Percentiles rank a stretch among this genome's conserved stretches.
Conservation (phyloP, 2,329 filamentous ascomycete species). For the Didymella pinodella region DNA sequence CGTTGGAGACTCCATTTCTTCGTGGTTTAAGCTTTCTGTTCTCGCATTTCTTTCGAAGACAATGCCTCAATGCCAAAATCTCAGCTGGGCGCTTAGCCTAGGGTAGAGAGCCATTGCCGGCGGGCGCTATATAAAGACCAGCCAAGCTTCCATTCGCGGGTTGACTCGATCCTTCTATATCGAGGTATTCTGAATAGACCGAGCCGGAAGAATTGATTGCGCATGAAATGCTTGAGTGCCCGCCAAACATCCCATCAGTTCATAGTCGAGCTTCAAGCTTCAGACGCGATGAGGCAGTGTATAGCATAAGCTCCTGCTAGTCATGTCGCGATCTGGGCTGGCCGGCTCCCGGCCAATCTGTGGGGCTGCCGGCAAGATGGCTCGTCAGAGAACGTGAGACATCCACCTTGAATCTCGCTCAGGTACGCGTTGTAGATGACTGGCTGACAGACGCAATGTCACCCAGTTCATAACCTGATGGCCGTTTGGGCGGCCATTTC, state of each 20-base stretch:
- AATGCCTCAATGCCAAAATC: background rate
- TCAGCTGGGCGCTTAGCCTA: conserved; percentile 9
- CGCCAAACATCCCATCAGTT: conserved; percentile 4
- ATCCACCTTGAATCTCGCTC: conserved; percentile 1
- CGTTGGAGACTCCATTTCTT: conserved; percentile 1
- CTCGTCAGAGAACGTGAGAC: conserved; percentile 2
- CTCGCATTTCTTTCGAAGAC: background rate
- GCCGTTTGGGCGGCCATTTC: background rate
- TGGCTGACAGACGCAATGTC: background rate
- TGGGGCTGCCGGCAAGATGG: conserved; percentile 13
- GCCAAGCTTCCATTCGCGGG: conserved; percentile 21
- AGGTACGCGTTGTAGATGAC: conserved; percentile 1
- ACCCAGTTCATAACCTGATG: background rate
- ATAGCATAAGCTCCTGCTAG: conserved; percentile 13
- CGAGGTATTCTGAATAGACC: background rate
- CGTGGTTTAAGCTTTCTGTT: conserved; percentile 2
- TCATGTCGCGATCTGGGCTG: conserved; percentile 8
- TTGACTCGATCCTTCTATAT: conserved; percentile 3
- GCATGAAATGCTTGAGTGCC: background rate
- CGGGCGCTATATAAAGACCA: conserved; percentile 28
- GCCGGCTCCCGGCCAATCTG: conserved; percentile 13
- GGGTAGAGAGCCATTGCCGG: conserved; percentile 15
- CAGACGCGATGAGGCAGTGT: conserved; percentile 8
- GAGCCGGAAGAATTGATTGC: conserved; percentile 7
- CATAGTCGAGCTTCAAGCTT: conserved; percentile 7